Conservation (phyloP, 148 eudicot genomes). For the Nepenthes gracilis region DNA sequence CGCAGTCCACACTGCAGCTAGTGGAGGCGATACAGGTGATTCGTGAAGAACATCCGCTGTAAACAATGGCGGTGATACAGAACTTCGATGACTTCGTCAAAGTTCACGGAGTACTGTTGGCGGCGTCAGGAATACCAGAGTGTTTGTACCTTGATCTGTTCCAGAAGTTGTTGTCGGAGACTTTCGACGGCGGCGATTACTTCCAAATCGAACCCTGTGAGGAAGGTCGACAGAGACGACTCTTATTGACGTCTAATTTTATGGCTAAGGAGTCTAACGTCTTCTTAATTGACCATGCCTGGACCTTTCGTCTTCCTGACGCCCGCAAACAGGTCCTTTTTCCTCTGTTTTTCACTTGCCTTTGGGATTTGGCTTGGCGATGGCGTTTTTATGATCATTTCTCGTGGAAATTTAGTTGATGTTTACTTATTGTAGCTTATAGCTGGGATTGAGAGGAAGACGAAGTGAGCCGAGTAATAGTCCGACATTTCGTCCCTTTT, state of each 20-base stretch:
- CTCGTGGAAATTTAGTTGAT: too few species aligned
- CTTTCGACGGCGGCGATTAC: slow-evolving; percentile 69
- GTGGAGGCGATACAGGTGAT: too few species aligned
- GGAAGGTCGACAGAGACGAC: slow-evolving; percentile 67
- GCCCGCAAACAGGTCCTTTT: slow-evolving; percentile 65
- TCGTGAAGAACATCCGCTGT: too few species aligned
- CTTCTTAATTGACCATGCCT: slow-evolving; percentile 87
- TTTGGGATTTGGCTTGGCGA: not conserved
- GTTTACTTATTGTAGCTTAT: too few species aligned
- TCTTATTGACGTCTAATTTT: slow-evolving; percentile 29
- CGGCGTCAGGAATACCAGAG: slow-evolving; percentile 57
- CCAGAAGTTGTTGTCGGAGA: slow-evolving; percentile 61
- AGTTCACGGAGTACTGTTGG: slow-evolving; percentile 60
- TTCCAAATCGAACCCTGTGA: slow-evolving; percentile 70
- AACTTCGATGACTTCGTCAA: slow-evolving; percentile 52
- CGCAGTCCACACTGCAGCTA: too few species aligned
- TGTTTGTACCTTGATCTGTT: slow-evolving; percentile 50
- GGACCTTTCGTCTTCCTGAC: slow-evolving; percentile 86
- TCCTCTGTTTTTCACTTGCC: not conserved
- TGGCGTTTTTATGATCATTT: too few species aligned
- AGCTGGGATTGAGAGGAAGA: too few species aligned
- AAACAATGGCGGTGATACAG: slow-evolving; percentile 28
- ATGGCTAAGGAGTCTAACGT: slow-evolving; percentile 44
- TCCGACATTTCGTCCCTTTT: too few species aligned
- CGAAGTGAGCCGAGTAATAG: not conserved